Conservation (phyloP, 257 asterid genomes). For the Ligustrum vulgare region DNA sequence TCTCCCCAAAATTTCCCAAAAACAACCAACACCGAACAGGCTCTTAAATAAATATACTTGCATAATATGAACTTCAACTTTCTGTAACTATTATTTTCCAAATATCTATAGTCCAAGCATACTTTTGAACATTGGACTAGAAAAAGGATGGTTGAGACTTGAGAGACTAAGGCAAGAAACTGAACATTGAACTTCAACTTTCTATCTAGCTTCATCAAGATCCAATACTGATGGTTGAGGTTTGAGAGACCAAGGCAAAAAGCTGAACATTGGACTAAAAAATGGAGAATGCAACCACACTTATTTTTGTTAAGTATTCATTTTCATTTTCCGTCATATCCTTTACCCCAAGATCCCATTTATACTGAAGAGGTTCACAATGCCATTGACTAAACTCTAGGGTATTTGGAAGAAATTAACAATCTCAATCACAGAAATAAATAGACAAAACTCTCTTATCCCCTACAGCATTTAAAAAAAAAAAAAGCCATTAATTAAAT, state of each 20-base stretch:
- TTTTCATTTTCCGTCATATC: background rate
- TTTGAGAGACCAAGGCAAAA: background rate
- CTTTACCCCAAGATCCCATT: background rate
- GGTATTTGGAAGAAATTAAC: background rate
- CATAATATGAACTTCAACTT: background rate
- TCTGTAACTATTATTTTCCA: background rate
- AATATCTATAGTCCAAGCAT: no score
- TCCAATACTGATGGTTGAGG: background rate
- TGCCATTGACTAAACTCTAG: no score
- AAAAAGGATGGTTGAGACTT: no score
- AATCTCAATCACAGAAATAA: conserved; percentile 4
- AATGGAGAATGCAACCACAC: background rate
- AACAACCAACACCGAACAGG: no score
- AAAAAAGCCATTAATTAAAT: no score
- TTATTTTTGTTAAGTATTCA: background rate
- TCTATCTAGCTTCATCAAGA: background rate
- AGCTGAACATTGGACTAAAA: background rate
- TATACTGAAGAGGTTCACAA: background rate
- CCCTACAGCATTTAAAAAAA: background rate
- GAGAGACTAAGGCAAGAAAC: no score
- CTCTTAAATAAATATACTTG: background rate
- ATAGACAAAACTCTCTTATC: background rate
- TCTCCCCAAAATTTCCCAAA: no score
- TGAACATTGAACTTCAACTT: no score
- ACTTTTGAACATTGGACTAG: no score